Evolutionary conservation across 306 rosid genomes (phyloP), one percentile per base, ranked within the genome.

Genomic region (Ochetophila trinervis): DNA sequence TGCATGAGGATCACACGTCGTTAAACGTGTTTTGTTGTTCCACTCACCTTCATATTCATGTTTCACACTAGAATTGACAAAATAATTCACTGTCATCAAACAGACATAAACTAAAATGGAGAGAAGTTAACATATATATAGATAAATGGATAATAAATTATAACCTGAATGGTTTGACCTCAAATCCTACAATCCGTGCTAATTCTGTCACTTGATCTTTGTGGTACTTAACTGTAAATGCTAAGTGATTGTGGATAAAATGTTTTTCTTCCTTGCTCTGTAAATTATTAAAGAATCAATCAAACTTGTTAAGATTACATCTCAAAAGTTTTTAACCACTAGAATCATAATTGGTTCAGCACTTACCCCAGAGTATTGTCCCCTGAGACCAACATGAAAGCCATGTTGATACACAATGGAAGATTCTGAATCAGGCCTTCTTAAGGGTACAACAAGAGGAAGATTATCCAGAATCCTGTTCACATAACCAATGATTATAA

Each of bases 391-490:
- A 74, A 88, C 81, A 53, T 77, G 89, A 81, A 80, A 88, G 36
- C 97, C 97, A 71, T 91, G 96, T 71, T 88, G 84, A 71, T 84
- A 91, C 53, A 84, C 96, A 11, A 84, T 23, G 58, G 96, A 72
- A 56, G 86, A 84, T 57, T 88, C 96, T 20, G 74, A 82, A 79
- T 86, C 96, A 17, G 80, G 83, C 80, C 96, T 84, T 71, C 77
- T 70, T 59, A 91, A 64, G 16, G 97, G 96, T 56, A 91, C 90
- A 65, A 86, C 97, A 73, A 88, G 74, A 51, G 96, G 97, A 66
- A 91, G 89, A 83, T 91, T 88, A 73, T 91, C 93, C 76, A 91
- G 69, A 80, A 91, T 91, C 97, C 97, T 90, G 74, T 21, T n/a
- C 48, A 53, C 16, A 17, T 65, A 52, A 51, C 57, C 69, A 56